These are phyloP conservation scores for Perkinsus olseni DNA, from an alignment of 169 alveolate species.

Conservation along the genomic window DNA sequence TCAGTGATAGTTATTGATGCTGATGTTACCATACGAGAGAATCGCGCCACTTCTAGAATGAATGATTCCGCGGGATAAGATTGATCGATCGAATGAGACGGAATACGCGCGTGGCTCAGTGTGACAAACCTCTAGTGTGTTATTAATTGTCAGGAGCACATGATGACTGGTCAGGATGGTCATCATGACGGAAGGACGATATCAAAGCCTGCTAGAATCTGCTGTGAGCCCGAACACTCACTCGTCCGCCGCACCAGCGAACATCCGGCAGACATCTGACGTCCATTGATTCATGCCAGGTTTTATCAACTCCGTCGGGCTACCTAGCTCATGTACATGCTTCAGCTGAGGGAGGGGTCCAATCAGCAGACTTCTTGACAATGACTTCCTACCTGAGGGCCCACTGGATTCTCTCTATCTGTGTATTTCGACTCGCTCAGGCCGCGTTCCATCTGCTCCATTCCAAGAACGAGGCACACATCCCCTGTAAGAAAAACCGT, in stretches of 20 bases:
- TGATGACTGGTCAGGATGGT: too few species aligned
- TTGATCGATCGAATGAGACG: too few species aligned
- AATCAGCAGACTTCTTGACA: neutral
- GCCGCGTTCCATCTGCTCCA: conserved; percentile 62
- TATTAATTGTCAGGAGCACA: too few species aligned
- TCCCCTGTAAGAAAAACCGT: conserved; percentile 7
- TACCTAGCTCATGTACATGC: neutral
- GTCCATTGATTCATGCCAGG: neutral
- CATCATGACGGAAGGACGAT: too few species aligned
- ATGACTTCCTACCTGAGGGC: conserved; percentile 18
- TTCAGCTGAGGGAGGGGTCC: neutral
- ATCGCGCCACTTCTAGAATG: too few species aligned
- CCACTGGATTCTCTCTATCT: conserved; percentile 54
- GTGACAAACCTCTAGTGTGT: too few species aligned
- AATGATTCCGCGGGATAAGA: too few species aligned
- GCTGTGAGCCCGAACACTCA: too few species aligned
- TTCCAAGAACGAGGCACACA: conserved; percentile 54
- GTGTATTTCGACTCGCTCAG: conserved; percentile 33
- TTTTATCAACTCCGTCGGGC: neutral
- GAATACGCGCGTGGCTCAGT: too few species aligned
- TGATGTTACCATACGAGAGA: too few species aligned
- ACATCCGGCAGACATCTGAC: neutral
- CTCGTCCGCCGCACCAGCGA: neutral
- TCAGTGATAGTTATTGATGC: too few species aligned
- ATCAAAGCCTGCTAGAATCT: too few species aligned